Percentiles rank a stretch among this genome's conserved stretches.
Conservation (phyloP, 2,329 filamentous ascomycete species). For the Orbilia brochopaga region DNA sequence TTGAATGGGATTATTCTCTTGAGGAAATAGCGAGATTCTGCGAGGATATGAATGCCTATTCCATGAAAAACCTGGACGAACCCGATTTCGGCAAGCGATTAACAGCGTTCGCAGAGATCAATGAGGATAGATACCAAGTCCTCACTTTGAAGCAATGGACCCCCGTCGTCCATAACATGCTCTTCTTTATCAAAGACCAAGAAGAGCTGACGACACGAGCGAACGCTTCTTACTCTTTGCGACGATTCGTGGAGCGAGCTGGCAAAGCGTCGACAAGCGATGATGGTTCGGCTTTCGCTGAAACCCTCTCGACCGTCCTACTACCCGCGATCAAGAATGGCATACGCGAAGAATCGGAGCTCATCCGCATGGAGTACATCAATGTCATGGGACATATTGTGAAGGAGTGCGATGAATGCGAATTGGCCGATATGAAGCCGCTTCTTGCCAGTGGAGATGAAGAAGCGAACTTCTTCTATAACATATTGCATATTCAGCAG, state of each 20-base stretch:
- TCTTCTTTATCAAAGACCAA: conserved; percentile 82
- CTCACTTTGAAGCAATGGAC: conserved; percentile 80
- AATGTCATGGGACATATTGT: conserved; percentile 80
- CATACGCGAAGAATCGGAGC: conserved; percentile 77
- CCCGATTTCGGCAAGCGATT: conserved; percentile 86
- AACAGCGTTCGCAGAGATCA: conserved; percentile 75
- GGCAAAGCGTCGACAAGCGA: conserved; percentile 59
- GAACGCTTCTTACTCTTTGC: conserved; percentile 81
- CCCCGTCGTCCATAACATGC: conserved; percentile 84
- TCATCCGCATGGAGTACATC: conserved; percentile 81
- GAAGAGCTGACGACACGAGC: conserved; percentile 85
- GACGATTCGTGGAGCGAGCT: conserved; percentile 74
- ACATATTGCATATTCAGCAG: conserved; percentile 87
- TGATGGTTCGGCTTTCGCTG: conserved; percentile 63
- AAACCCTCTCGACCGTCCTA: conserved; percentile 69
- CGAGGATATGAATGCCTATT: conserved; percentile 79
- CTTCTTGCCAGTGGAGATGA: conserved; percentile 76
- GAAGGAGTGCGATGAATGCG: conserved; percentile 72
- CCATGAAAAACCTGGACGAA: conserved; percentile 74
- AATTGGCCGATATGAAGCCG: conserved; percentile 74
- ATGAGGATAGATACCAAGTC: conserved; percentile 65
- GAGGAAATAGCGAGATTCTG: conserved; percentile 73
- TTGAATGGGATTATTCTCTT: conserved; percentile 68
- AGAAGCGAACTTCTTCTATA: conserved; percentile 86
- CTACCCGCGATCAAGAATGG: conserved; percentile 78